Evolutionary conservation across 2,329 filamentous ascomycete species (phyloP).

Genomic region (Apiospora pterosperma): DNA sequence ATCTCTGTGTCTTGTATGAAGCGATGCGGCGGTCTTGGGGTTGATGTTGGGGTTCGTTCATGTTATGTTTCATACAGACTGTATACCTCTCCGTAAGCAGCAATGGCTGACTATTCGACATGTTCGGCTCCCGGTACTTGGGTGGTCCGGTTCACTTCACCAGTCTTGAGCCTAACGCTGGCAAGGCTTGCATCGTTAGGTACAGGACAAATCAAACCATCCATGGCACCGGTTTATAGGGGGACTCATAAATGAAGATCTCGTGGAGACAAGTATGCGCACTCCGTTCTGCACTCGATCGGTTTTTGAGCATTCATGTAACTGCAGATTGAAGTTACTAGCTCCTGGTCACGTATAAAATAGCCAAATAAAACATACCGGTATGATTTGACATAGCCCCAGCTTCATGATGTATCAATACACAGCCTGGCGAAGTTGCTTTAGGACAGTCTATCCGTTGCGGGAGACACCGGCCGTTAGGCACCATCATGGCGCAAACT

Average conservation of each 20-base stretch:
- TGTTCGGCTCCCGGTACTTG: too few relatives aligned
- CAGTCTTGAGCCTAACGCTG: neutral
- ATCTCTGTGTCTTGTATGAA: too few relatives aligned
- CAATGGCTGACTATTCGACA: neutral
- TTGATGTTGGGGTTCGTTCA: too few relatives aligned
- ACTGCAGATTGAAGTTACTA: neutral
- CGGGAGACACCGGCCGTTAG: neutral
- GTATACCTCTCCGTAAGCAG: too few relatives aligned
- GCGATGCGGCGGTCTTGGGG: too few relatives aligned
- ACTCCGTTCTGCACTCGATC: neutral
- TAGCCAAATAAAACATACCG: neutral
- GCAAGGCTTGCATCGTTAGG: neutral
- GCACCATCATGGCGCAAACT: too few relatives aligned
- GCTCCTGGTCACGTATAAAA: neutral
- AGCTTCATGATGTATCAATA: too few relatives aligned
- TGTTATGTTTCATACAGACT: too few relatives aligned
- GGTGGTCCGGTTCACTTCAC: too few relatives aligned
- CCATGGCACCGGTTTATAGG: neutral
- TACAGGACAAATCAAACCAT: neutral
- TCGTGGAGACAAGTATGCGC: neutral
- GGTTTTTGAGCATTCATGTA: neutral
- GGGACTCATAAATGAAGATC: neutral
- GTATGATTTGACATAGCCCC: too few relatives aligned
- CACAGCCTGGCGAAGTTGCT: neutral
- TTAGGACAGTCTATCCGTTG: neutral